Base-by-base conservation (phyloP, 2,329 filamentous ascomycete species). In the Helicocarpus griseus region DNA sequence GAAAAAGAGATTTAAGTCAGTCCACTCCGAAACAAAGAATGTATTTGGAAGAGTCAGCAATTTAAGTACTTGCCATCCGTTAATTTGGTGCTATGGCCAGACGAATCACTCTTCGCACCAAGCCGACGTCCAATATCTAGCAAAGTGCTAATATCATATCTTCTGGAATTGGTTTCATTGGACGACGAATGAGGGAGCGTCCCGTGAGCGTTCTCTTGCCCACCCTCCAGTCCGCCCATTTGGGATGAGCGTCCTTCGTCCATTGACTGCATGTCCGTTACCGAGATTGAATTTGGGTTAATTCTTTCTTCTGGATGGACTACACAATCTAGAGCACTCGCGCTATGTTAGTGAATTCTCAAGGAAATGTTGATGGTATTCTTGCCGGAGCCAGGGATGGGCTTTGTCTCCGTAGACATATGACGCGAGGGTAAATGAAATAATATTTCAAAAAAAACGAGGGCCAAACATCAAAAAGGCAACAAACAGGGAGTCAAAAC, bases 141-240 rank as follows among this genome's bases (percentile, higher is more conserved):
- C 38, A 72, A 58, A 6, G 67, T 67, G 52, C 60, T 61, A 49
- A 70, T 62, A 39, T 64, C 64, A 57, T 72, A 72, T 68, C 62
- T 65, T 61, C 54, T 52, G 54, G 52, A 26, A 39, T 36, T 51
- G 31, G 28, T 46, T 53, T 47, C 38, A 28, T 50, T 43, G 9
- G 21, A n/a, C 5, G 48, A 19, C n/a, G 26, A 9, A 17, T n/a
- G 47, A 19, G 5, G 33, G 9, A 8, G 5, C 4, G 35, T 40
- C 31, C 22, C 21, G 3, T 40, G 22, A 49, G 33, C 19, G 11
- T 40, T 49, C 24, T 39, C 28, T 35, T 36, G 44, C n/a, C 44
- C 44, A 2, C 29, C 29, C 28, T 35, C 44, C 2, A 13, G 14
- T 21, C 22, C 19, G 11, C 28, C 28, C 19, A 22, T 24, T 14